Base-by-base conservation (phyloP, 805 yeast species). In the Yarrowia hollandica region DNA sequence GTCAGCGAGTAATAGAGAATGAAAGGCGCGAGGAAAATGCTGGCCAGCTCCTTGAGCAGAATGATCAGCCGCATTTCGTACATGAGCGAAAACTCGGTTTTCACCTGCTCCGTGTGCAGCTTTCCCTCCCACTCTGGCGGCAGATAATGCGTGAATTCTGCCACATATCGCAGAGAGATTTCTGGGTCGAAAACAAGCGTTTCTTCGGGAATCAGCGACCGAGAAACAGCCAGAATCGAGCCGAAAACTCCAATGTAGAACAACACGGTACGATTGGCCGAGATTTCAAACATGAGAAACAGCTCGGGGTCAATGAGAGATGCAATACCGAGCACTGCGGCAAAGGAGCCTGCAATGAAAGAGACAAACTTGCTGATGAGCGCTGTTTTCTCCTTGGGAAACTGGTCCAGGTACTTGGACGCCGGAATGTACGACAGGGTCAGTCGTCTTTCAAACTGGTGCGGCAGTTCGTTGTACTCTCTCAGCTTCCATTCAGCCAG, bases 401-500 rank as follows among this genome's bases (percentile, higher is more conserved):
- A 94, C 69, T 91, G 97, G 64, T 90, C 83, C 59, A 94, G 82
- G 68, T 94, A 94, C 16, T 84, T 80, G 39, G 87, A 80, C 0
- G 98, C 96, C 5, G 90, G 84, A 14, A 82, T 87, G 26, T 83
- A 80, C 55, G 97, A 88, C 62, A 88, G 72, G 46, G 84, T 88
- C 37, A 94, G 72, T 52, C 99, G 77, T 65, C 85, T 83, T 60
- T 83, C 83, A 72, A 94, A 94, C 23, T 92, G 78, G 71, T 94
- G 99, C 41, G 89, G 89, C 8, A 94, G 77, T 69, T 94, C 99
- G 71, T 94, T 94, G 69, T 87, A 89, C 67, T 94, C 99, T 60
- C 99, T 77, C 67, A 94, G 80, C 69, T 86, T 89, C 98, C 98
- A 94, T 66, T 88, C 91, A 0, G 98, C 97, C 72, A 82, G 82